Conservation (phyloP, 2,329 filamentous ascomycete species). For the Ophiostoma piceae region DNA sequence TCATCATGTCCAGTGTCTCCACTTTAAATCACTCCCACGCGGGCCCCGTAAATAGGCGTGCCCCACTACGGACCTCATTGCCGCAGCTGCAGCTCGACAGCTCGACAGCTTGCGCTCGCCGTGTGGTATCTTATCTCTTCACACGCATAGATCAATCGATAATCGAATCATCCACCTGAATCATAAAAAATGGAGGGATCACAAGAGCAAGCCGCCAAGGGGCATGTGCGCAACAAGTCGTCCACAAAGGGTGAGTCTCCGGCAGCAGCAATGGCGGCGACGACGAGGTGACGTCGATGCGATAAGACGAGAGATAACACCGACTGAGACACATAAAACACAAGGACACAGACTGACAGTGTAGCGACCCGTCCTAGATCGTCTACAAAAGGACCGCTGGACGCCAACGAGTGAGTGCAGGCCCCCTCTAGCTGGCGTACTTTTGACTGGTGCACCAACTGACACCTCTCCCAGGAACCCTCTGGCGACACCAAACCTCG, state of each 20-base stretch:
- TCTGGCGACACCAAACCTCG: slow-evolving; percentile 27
- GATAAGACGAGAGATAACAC: not conserved
- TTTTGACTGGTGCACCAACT: slow-evolving; percentile 13
- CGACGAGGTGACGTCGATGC: not conserved
- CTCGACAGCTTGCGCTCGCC: not conserved
- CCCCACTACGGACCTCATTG: slow-evolving; percentile 4
- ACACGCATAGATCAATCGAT: not conserved
- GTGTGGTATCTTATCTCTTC: slow-evolving; percentile 5
- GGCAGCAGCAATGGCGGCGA: not conserved
- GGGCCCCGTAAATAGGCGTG: not conserved
- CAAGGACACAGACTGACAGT: not conserved
- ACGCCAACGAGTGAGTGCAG: slow-evolving; percentile 62
- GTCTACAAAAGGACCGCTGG: slow-evolving; percentile 73
- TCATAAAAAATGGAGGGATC: slow-evolving; percentile 26
- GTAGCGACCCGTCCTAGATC: slow-evolving; percentile 58
- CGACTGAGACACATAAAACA: not conserved
- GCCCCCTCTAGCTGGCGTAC: slow-evolving; percentile 13
- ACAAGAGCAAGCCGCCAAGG: slow-evolving; percentile 24
- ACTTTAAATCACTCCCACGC: not conserved
- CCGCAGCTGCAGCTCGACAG: slow-evolving; percentile 6
- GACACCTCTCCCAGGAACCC: slow-evolving; percentile 28
- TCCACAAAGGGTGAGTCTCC: slow-evolving; percentile 35
- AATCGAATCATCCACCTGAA: not conserved
- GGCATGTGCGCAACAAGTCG: slow-evolving; percentile 38
- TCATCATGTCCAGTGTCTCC: not conserved